Conservation (phyloP, 208 protist species). For the Acanthamoeba quina region DNA sequence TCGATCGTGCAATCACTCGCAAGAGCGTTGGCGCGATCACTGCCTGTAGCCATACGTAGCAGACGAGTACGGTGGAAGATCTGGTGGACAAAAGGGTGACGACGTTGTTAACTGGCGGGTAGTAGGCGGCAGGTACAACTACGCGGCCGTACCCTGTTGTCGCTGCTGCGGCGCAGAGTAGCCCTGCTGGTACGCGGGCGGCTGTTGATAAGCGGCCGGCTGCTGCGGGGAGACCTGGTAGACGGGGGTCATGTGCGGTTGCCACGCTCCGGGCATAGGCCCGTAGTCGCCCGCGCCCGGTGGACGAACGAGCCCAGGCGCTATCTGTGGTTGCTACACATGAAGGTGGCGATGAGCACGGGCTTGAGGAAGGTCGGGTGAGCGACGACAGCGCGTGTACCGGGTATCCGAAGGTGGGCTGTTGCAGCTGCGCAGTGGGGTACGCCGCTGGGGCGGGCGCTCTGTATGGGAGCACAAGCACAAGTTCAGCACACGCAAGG, state of each 20-base stretch:
- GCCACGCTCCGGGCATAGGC: constrained; percentile 45
- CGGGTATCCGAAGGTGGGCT: constrained; percentile 2
- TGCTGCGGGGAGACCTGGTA: not conserved
- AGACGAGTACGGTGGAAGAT: not conserved
- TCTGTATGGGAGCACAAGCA: not conserved
- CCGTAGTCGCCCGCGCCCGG: not conserved
- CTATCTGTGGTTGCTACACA: not conserved
- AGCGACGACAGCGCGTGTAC: not conserved
- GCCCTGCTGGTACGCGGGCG: not conserved
- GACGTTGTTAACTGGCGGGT: not conserved
- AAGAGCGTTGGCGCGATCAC: not conserved
- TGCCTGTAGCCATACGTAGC: not conserved
- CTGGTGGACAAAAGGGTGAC: not conserved
- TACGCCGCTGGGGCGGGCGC: not conserved
- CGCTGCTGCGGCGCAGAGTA: not conserved
- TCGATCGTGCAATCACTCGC: too few relatives aligned
- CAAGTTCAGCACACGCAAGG: not conserved
- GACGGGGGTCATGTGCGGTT: constrained; percentile 46
- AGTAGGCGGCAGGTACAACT: not conserved
- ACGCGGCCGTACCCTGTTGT: not conserved
- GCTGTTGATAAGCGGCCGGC: not conserved
- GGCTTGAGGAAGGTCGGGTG: not conserved
- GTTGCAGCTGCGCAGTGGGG: not conserved
- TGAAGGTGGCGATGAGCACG: not conserved
- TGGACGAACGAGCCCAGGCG: not conserved